These are phyloP conservation scores for Xylaria arbuscula DNA, from an alignment of 2,329 filamentous ascomycete species.

Conservation along the genomic window DNA sequence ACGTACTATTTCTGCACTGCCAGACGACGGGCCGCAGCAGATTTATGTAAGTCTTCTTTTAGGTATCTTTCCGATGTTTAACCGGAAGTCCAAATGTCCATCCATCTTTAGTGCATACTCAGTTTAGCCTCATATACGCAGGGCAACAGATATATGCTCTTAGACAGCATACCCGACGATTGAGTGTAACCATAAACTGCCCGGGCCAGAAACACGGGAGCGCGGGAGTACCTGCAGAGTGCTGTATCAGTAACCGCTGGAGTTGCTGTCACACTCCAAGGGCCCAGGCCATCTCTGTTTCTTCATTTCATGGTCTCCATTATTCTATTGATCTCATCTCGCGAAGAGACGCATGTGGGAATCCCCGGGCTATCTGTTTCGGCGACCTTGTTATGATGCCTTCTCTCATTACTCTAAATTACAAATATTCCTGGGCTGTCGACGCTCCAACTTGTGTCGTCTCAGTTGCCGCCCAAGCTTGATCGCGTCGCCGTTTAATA, in stretches of 20 bases:
- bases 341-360: neutral
- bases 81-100: neutral
- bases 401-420: neutral
- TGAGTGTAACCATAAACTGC: neutral
- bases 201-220: slow-evolving; percentile 1
- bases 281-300: neutral
- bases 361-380: neutral
- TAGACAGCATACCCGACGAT: neutral
- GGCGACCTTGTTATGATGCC: neutral
- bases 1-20: neutral
- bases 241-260: neutral
- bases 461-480: slow-evolving; percentile 23
- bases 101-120: neutral
- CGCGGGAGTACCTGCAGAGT: slow-evolving; percentile 10
- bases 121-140: neutral
- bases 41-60: slow-evolving; percentile 6
- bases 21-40: neutral
- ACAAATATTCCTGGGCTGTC: slow-evolving; percentile 3
- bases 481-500: slow-evolving; percentile 1
- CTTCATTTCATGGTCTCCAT: slow-evolving; percentile 5
- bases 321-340: neutral
- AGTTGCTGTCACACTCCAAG: neutral
- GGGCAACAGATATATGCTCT: neutral
- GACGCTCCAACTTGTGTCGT: slow-evolving; percentile 28
- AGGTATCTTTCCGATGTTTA: slow-evolving; percentile 33